Percentiles rank a stretch among this genome's conserved stretches.
phyloP scores from a whole-genome alignment of 2,329 filamentous ascomycete species.

The Ceratocystis destructans region DNA sequence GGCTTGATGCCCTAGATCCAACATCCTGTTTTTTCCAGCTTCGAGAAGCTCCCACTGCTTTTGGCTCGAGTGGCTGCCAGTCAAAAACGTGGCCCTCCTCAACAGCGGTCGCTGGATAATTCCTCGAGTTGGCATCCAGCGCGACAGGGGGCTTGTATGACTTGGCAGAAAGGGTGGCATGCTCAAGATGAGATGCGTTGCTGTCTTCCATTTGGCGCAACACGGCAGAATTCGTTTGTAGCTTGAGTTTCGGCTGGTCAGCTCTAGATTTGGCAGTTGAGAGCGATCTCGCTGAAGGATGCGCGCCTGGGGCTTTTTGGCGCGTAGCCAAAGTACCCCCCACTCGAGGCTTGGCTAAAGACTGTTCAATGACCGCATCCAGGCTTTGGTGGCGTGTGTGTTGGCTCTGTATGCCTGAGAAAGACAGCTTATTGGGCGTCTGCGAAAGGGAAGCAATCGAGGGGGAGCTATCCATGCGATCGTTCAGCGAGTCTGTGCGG shows the following conservation, averaged over 20 bases:
- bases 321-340: background rate
- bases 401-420: background rate
- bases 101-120: constrained; percentile 11
- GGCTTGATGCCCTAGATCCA: background rate
- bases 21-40: background rate
- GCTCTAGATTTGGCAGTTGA: background rate
- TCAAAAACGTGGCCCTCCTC: constrained; percentile 2
- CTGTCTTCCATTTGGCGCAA: constrained; percentile 17
- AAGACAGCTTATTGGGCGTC: background rate
- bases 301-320: background rate
- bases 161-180: constrained; percentile 6
- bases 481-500: constrained; percentile 10
- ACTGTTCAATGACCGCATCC: constrained; percentile 9
- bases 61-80: constrained; percentile 11
- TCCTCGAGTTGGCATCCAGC: background rate
- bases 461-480: background rate
- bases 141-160: background rate
- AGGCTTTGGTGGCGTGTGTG: constrained; percentile 15
- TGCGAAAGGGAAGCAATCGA: background rate
- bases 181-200: background rate
- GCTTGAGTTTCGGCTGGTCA: constrained; percentile 14
- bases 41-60: background rate
- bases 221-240: constrained; percentile 17
- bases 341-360: background rate
- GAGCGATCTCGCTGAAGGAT: background rate